A percentile compares a stretch with the other conserved stretches of the same genome.
phyloP scores from a whole-genome alignment of 768 basidiomycete genomes.

The Termitomyces sp. region DNA sequence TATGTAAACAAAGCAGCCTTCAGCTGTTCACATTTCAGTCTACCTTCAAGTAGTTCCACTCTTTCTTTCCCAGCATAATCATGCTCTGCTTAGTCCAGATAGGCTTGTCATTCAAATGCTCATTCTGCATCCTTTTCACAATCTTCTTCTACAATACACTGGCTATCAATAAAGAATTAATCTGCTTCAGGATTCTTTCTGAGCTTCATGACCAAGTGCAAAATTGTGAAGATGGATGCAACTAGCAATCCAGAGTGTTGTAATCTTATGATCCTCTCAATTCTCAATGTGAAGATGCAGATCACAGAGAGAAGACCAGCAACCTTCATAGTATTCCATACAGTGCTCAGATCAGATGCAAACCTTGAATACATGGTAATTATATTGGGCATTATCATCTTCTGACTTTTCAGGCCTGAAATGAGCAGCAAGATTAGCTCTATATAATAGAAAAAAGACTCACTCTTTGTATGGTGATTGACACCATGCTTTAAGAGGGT shows the following conservation, averaged over 20 bases:
- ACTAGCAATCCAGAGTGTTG: constrained; percentile 23
- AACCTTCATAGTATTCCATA: constrained; percentile 26
- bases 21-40: background rate
- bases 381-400: constrained; percentile 3
- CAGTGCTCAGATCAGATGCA: constrained; percentile 27
- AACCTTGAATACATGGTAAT: constrained; percentile 22
- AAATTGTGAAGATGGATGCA: constrained; percentile 28
- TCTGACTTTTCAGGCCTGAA: background rate
- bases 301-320: constrained; percentile 21
- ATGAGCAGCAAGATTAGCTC: constrained; percentile 16
- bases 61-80: background rate
- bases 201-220: background rate
- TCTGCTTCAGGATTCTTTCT: background rate
- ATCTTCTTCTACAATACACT: background rate
- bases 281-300: constrained; percentile 21
- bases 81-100: background rate
- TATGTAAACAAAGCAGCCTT: background rate
- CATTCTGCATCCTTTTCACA: background rate
- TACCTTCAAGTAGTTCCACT: background rate
- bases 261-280: constrained; percentile 10
- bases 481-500: constrained; percentile 21
- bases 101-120: background rate
- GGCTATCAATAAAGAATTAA: too few relatives aligned
- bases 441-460: background rate
- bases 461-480: constrained; percentile 20